Percentiles rank a stretch among this genome's conserved stretches.
These are phyloP conservation scores for Scedosporium minutisporum DNA, from an alignment of 2,329 filamentous ascomycete genomes.

Conservation along the genomic window DNA sequence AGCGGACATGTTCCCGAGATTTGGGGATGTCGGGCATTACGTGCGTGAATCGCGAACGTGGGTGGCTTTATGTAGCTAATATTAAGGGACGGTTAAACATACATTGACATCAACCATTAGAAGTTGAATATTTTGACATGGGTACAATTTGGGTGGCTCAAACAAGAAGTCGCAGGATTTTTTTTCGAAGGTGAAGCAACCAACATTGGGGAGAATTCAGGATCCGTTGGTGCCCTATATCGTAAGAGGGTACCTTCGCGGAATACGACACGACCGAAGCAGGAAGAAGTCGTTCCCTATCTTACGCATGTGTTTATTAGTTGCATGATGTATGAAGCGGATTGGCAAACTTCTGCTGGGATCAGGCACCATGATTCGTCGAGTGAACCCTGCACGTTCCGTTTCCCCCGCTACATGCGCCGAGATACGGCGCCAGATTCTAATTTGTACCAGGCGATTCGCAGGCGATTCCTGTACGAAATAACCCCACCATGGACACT, in stretches of 20 bases:
- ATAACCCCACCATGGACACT: constrained; percentile 4
- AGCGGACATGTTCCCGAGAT: too few relatives aligned
- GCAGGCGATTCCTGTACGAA: not conserved
- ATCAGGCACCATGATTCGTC: not conserved
- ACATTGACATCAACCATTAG: too few relatives aligned
- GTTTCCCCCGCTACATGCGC: not conserved
- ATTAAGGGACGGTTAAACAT: too few relatives aligned
- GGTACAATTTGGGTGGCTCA: not conserved
- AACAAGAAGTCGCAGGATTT: not conserved
- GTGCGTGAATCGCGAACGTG: too few relatives aligned
- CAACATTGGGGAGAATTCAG: not conserved
- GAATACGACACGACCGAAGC: not conserved
- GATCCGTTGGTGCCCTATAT: not conserved
- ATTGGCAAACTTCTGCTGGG: not conserved
- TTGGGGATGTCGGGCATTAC: too few relatives aligned
- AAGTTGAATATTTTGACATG: too few relatives aligned
- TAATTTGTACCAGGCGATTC: constrained; percentile 1
- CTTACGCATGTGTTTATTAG: not conserved
- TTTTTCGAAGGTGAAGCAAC: not conserved
- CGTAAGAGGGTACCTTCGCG: not conserved
- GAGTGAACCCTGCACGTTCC: not conserved
- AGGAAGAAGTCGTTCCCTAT: not conserved
- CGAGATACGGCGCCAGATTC: constrained; percentile 1
- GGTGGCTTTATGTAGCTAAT: too few relatives aligned
- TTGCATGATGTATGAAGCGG: not conserved